Conservation (phyloP, 2,329 filamentous ascomycete genomes). For the Beauveria varroae region DNA sequence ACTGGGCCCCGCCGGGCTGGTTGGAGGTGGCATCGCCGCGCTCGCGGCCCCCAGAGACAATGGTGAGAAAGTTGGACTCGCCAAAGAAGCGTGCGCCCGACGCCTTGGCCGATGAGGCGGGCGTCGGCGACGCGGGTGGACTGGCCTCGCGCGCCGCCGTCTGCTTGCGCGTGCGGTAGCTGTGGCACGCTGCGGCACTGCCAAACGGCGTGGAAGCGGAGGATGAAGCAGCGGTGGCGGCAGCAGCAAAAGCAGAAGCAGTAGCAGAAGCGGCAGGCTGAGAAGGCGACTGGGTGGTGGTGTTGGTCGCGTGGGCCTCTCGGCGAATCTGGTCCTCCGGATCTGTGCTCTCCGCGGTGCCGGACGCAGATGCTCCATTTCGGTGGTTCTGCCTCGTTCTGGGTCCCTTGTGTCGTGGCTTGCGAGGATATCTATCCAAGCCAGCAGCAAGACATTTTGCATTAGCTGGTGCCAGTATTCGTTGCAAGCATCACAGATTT, state of each 20-base stretch:
- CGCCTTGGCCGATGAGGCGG: slow-evolving; percentile 15
- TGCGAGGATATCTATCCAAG: slow-evolving; percentile 7
- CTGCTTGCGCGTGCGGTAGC: slow-evolving; percentile 8
- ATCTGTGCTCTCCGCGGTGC: slow-evolving; percentile 3
- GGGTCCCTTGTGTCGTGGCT: slow-evolving; percentile 8
- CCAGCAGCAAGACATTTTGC: neutral
- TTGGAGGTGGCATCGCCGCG: neutral
- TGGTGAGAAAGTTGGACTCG: slow-evolving; percentile 31
- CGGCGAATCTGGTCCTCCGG: slow-evolving; percentile 5
- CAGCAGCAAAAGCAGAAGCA: neutral
- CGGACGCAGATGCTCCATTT: neutral
- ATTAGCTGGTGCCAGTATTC: neutral
- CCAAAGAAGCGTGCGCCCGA: slow-evolving; percentile 28
- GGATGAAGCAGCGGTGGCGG: neutral
- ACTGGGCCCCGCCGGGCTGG: slow-evolving; percentile 14
- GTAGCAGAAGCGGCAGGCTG: neutral
- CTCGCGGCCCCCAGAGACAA: slow-evolving; percentile 20
- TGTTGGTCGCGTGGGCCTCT: neutral
- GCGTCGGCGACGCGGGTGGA: neutral
- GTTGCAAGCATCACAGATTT: too few relatives aligned
- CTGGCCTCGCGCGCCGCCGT: slow-evolving; percentile 8
- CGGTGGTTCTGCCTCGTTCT: slow-evolving; percentile 4
- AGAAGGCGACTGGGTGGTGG: neutral
- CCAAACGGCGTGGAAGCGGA: neutral
- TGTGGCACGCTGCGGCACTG: neutral